These are phyloP conservation scores for Kwoniella pini DNA, from an alignment of 768 basidiomycete genomes.

Conservation along the genomic window DNA sequence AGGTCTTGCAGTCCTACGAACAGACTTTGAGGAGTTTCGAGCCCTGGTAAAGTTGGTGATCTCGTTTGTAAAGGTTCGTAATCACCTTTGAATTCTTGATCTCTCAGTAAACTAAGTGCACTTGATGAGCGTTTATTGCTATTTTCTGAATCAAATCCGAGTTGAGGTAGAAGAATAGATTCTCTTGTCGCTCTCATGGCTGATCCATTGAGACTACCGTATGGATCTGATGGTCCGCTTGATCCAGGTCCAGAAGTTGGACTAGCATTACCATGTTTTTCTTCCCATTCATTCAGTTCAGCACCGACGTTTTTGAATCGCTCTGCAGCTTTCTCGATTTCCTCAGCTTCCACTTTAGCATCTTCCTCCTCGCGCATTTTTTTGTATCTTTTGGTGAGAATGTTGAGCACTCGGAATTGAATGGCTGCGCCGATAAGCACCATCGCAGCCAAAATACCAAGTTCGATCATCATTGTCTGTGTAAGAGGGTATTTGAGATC, in stretches of 20 bases:
- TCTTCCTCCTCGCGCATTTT: slow-evolving; percentile 74
- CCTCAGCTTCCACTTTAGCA: slow-evolving; percentile 69
- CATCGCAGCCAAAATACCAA: slow-evolving; percentile 81
- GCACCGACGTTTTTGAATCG: slow-evolving; percentile 65
- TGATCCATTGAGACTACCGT: not conserved
- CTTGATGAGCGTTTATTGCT: slow-evolving; percentile 10
- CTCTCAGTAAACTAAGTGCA: slow-evolving; percentile 27
- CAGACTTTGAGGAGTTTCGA: slow-evolving; percentile 1
- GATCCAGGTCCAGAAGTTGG: slow-evolving; percentile 15
- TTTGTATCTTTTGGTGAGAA: slow-evolving; percentile 68
- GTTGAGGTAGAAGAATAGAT: slow-evolving; percentile 23
- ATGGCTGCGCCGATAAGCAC: slow-evolving; percentile 84
- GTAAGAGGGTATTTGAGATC: slow-evolving; percentile 74
- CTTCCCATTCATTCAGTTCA: slow-evolving; percentile 85
- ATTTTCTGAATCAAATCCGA: slow-evolving; percentile 25
- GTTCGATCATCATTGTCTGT: slow-evolving; percentile 89
- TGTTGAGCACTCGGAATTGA: slow-evolving; percentile 79
- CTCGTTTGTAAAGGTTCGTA: slow-evolving; percentile 18
- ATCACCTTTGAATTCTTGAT: slow-evolving; percentile 8
- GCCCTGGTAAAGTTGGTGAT: slow-evolving; percentile 18
- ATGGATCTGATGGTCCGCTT: slow-evolving; percentile 5
- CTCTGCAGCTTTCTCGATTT: slow-evolving; percentile 71
- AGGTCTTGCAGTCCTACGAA: slow-evolving; percentile 18
- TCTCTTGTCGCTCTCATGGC: slow-evolving; percentile 11
- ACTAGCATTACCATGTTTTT: slow-evolving; percentile 67